A percentile compares a stretch with the other conserved stretches of the same genome.
These are phyloP conservation scores for Lumnitzera littorea DNA, from an alignment of 345 rosid species.

Conservation along the genomic window DNA sequence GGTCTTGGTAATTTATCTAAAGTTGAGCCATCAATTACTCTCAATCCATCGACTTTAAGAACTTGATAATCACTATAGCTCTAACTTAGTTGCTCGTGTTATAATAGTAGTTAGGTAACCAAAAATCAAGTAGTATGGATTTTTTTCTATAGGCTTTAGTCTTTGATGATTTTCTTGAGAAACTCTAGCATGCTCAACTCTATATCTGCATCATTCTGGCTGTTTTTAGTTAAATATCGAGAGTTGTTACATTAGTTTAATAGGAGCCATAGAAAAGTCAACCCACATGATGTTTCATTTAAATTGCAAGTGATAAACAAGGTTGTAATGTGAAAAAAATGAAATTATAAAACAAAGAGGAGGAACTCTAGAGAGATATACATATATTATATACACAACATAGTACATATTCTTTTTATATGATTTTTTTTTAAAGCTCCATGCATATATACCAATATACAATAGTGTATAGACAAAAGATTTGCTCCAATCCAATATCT, in stretches of 20 bases:
- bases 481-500: slow-evolving; percentile 10
- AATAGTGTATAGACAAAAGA: slow-evolving; percentile 32
- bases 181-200: slow-evolving; percentile 1
- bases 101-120: too few species aligned
- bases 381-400: slow-evolving; percentile 6
- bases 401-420: slow-evolving; percentile 22
- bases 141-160: too few species aligned
- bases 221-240: too few species aligned
- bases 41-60: slow-evolving; percentile 37
- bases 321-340: background rate
- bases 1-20: slow-evolving; percentile 69
- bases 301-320: too few species aligned
- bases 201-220: too few species aligned
- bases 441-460: slow-evolving; percentile 37
- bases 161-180: slow-evolving; percentile 57
- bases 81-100: too few species aligned
- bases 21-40: slow-evolving; percentile 74
- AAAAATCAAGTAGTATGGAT: too few species aligned
- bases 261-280: too few species aligned
- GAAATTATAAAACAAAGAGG: background rate
- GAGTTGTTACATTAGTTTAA: too few species aligned
- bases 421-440: slow-evolving; percentile 27
- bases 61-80: slow-evolving; percentile 43
- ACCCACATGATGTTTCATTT: too few species aligned
- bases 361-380: background rate